These are phyloP conservation scores for Psidium friedrichsthalianum DNA, from an alignment of 345 rosid genomes.

Conservation along the genomic window DNA sequence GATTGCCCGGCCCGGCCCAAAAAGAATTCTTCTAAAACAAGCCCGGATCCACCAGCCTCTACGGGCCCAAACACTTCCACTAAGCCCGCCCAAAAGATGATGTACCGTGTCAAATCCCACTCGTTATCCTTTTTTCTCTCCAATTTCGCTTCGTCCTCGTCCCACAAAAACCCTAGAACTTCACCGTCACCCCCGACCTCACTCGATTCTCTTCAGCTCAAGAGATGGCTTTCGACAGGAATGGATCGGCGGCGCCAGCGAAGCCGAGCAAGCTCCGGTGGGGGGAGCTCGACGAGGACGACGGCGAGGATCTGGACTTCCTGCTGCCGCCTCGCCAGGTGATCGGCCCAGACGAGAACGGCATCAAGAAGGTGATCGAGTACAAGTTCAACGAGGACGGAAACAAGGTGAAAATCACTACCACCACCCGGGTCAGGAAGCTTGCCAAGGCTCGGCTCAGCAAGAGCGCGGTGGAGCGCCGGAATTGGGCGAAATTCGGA, in stretches of 20 bases:
- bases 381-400: slow-evolving; percentile 67
- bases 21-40: neutral
- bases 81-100: neutral
- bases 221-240: neutral
- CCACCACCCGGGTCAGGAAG: slow-evolving; percentile 51
- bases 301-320: slow-evolving; percentile 55
- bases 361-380: slow-evolving; percentile 60
- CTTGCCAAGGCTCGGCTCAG: slow-evolving; percentile 48
- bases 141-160: neutral
- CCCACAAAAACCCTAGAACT: neutral
- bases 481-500: slow-evolving; percentile 66
- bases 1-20: neutral
- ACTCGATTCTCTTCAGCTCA: neutral
- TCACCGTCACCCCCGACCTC: neutral
- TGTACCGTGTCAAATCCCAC: rapidly evolving
- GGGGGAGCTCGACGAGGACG: slow-evolving; percentile 71
- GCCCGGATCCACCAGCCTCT: neutral
- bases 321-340: slow-evolving; percentile 66
- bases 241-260: slow-evolving; percentile 2
- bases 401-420: slow-evolving; percentile 50
- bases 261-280: slow-evolving; percentile 36
- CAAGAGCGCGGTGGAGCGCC: slow-evolving; percentile 46
- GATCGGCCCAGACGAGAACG: slow-evolving; percentile 71
- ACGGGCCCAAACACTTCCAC: neutral
- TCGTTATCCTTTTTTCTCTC: neutral